Evolutionary conservation across 495 filamentous ascomycete genomes (phyloP).

Genomic region (Penicillium soppii): DNA sequence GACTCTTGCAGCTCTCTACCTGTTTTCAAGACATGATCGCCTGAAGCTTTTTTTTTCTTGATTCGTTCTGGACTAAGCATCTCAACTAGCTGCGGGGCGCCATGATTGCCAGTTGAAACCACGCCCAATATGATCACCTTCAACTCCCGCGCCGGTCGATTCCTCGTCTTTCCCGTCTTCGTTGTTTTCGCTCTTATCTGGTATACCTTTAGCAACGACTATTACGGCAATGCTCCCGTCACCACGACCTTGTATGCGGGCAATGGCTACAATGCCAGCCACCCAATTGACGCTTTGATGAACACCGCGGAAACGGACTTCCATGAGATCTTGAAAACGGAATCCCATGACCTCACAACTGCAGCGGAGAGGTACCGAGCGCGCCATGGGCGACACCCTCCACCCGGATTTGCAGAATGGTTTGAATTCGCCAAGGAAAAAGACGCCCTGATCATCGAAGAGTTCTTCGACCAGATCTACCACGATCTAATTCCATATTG

Average conservation of each 20-base stretch:
- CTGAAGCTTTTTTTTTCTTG: not conserved
- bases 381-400: conserved; percentile 41
- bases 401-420: conserved; percentile 66
- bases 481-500: conserved; percentile 65
- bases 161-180: not conserved
- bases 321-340: not conserved
- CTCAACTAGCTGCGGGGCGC: too few species aligned
- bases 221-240: not conserved
- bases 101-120: too few species aligned
- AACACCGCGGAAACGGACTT: conserved; percentile 4
- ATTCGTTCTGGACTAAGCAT: too few species aligned
- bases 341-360: conserved; percentile 2
- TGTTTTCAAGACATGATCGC: too few species aligned
- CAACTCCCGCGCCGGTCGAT: conserved; percentile 3
- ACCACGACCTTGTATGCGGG: not conserved
- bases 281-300: conserved; percentile 12
- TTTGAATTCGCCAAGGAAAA: conserved; percentile 60
- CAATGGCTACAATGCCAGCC: not conserved
- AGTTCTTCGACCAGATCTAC: conserved; percentile 56
- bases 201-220: not conserved
- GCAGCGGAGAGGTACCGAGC: conserved; percentile 10
- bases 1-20: too few species aligned
- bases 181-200: not conserved
- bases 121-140: not conserved
- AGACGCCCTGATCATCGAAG: conserved; percentile 50